phyloP scores from a whole-genome alignment of 345 rosid genomes.

The Cochlearia excelsa region DNA sequence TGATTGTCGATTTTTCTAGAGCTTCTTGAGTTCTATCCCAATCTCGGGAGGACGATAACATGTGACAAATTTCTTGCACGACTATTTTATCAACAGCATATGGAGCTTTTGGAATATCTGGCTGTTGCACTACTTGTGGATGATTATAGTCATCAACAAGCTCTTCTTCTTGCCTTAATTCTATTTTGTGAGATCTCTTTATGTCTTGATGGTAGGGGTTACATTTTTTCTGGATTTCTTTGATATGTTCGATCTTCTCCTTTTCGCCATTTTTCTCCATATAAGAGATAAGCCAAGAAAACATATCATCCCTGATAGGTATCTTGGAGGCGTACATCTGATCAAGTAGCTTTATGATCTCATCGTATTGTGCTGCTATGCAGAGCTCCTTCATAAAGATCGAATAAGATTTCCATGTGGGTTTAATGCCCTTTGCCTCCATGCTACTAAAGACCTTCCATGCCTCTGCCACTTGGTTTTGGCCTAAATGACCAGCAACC shows the following conservation, averaged over 20 bases:
- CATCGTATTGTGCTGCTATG: conserved; percentile 49
- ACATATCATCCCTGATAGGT: conserved; percentile 45
- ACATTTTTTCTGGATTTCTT: conserved; percentile 44
- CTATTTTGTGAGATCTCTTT: conserved; percentile 14
- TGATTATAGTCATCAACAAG: conserved; percentile 18
- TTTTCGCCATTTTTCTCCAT: conserved; percentile 61
- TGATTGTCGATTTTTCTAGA: conserved; percentile 46
- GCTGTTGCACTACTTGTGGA: conserved; percentile 26
- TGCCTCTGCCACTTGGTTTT: conserved; percentile 59
- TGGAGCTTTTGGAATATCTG: conserved; percentile 28
- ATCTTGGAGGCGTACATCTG: conserved; percentile 55
- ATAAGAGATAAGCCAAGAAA: conserved; percentile 51
- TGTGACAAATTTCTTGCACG: conserved; percentile 43
- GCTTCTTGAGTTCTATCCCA: conserved; percentile 51
- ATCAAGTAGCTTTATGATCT: conserved; percentile 48
- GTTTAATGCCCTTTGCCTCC: conserved; percentile 56
- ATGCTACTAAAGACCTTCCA: conserved; percentile 57
- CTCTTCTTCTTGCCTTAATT: conserved; percentile 23
- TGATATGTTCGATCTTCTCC: conserved; percentile 48
- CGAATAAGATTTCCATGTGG: conserved; percentile 52
- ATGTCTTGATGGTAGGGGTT: conserved; percentile 26
- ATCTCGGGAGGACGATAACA: conserved; percentile 42
- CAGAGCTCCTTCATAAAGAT: conserved; percentile 68
- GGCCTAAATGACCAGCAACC: conserved; percentile 62
- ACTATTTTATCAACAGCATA: conserved; percentile 39